phyloP scores from a whole-genome alignment of 371 early-diverging fungal species.

The Blakeslea trispora region DNA sequence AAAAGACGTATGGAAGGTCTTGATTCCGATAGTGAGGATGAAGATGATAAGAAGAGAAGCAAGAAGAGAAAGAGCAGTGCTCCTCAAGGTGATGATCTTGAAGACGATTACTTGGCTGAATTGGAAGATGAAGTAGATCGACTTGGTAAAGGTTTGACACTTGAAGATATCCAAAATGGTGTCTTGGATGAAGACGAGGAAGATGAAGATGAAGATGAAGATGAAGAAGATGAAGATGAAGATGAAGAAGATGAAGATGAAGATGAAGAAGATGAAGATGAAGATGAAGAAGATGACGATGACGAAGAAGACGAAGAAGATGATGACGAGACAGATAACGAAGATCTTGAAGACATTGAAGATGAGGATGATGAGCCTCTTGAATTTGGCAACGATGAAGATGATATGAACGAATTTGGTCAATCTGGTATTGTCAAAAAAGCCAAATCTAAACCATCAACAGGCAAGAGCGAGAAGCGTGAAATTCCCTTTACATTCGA shows the following conservation, averaged over 20 bases:
- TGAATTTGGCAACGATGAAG: slow-evolving; percentile 43
- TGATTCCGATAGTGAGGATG: slow-evolving; percentile 67
- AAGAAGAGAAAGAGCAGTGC: slow-evolving; percentile 42
- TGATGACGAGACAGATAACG: slow-evolving; percentile 42
- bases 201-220: slow-evolving; percentile 35
- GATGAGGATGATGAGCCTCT: slow-evolving; percentile 35
- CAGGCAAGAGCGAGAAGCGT: slow-evolving; percentile 25
- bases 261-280: slow-evolving; percentile 43
- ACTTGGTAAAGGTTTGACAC: slow-evolving; percentile 50
- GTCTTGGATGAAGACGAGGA: slow-evolving; percentile 34
- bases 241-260: slow-evolving; percentile 50
- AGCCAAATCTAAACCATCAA: slow-evolving; percentile 23
- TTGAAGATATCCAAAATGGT: slow-evolving; percentile 53
- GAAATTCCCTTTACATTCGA: slow-evolving; percentile 85
- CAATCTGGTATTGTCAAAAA: slow-evolving; percentile 41
- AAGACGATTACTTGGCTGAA: slow-evolving; percentile 68
- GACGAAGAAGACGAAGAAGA: too few relatives aligned
- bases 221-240: slow-evolving; percentile 38
- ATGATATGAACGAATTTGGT: slow-evolving; percentile 55
- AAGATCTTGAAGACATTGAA: slow-evolving; percentile 48
- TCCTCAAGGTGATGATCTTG: slow-evolving; percentile 85
- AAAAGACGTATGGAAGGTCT: slow-evolving; percentile 88
- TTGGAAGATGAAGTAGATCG: slow-evolving; percentile 41
- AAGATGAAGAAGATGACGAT: too few relatives aligned
- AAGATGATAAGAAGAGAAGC: slow-evolving; percentile 45